Conservation (phyloP, 805 yeast genomes). For the Starmerella sp. region DNA sequence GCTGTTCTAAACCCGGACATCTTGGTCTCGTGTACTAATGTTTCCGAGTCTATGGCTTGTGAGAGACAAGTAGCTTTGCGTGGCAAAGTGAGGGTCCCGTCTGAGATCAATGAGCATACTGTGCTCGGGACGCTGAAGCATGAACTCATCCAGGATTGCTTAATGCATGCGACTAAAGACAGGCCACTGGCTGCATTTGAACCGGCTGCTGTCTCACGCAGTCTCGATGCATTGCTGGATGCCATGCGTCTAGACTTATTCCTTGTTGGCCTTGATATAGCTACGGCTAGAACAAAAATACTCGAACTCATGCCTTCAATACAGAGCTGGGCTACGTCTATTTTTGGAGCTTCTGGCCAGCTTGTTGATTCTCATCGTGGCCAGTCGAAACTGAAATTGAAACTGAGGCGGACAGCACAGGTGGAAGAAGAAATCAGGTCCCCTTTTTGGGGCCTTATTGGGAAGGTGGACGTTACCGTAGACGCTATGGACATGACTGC, state of each 20-base stretch:
- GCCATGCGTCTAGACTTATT: constrained; percentile 33
- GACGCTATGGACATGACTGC: constrained; percentile 36
- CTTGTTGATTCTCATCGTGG: constrained; percentile 7
- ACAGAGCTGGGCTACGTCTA: constrained; percentile 26
- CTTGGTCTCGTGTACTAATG: constrained; percentile 66
- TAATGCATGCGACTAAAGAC: constrained; percentile 30
- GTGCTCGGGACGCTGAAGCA: constrained; percentile 80
- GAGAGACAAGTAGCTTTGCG: constrained; percentile 56
- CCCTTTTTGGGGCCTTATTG: constrained; percentile 78
- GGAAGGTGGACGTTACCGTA: constrained; percentile 79
- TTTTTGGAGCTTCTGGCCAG: constrained; percentile 29
- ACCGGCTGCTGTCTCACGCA: constrained; percentile 13
- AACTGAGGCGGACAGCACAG: constrained; percentile 36
- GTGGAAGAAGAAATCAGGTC: constrained; percentile 90
- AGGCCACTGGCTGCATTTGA: not conserved
- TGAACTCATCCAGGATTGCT: constrained; percentile 53
- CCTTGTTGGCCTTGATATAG: constrained; percentile 43
- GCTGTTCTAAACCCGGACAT: constrained; percentile 76
- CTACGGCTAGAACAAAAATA: constrained; percentile 42
- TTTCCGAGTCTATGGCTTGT: constrained; percentile 68
- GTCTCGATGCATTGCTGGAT: constrained; percentile 26
- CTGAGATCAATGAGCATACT: constrained; percentile 48
- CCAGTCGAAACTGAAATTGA: constrained; percentile 36
- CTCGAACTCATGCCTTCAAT: constrained; percentile 38
- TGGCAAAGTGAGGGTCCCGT: constrained; percentile 42